Evolutionary conservation across 805 yeast genomes (phyloP).

Genomic region (Vanderwaltozyma yarrowii): DNA sequence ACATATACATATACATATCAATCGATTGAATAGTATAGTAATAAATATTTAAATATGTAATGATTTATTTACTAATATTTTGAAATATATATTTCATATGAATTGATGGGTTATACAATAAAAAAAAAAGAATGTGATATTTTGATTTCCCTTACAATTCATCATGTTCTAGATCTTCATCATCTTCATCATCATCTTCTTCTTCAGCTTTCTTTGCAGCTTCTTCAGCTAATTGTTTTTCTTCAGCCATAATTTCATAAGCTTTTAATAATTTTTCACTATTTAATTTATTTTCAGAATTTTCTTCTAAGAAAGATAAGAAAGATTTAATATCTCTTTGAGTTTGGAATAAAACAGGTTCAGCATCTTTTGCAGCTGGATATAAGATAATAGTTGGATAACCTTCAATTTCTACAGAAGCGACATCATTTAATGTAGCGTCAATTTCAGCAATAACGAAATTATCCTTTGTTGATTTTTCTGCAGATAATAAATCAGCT

Average conservation of each 20-base stretch:
- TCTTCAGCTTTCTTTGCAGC: constrained; percentile 11
- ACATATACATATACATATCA: too few relatives aligned
- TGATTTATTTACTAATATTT: too few relatives aligned
- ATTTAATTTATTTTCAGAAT: constrained; percentile 56
- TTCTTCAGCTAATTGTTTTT: constrained; percentile 6
- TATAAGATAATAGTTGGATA: constrained; percentile 88
- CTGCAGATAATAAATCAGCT: constrained; percentile 53
- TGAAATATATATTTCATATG: too few relatives aligned
- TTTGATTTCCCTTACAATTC: constrained; percentile 15
- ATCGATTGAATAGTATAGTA: too few relatives aligned
- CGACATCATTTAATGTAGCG: constrained; percentile 80
- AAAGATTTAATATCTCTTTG: constrained; percentile 66
- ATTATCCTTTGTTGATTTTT: constrained; percentile 38
- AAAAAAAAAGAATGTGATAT: not conserved
- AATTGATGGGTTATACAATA: too few relatives aligned
- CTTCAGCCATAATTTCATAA: constrained; percentile 11
- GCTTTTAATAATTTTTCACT: constrained; percentile 29
- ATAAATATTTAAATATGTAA: too few relatives aligned
- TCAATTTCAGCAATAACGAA: constrained; percentile 80
- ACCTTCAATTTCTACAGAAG: constrained; percentile 65
- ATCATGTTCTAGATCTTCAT: constrained; percentile 25
- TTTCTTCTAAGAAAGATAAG: constrained; percentile 57
- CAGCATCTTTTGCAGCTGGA: constrained; percentile 72
- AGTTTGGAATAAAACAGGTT: constrained; percentile 57
- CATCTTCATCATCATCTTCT: constrained; percentile 10